Base-by-base conservation (phyloP, 2,329 filamentous ascomycete genomes). In the Colletotrichum tanaceti region DNA sequence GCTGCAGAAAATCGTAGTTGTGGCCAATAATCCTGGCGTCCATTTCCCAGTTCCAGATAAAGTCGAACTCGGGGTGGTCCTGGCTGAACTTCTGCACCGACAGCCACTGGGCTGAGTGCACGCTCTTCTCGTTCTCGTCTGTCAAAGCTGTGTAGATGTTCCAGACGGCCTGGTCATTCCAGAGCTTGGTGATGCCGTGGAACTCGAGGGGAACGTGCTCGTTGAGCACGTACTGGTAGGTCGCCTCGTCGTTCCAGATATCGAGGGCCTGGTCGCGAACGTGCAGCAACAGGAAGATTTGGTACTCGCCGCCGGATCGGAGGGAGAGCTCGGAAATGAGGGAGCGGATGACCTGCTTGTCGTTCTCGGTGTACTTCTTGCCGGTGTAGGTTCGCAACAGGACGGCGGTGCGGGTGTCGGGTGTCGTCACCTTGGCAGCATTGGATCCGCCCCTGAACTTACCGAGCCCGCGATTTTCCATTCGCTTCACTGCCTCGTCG, bases 1-100 rank as follows among this genome's bases (percentile, higher is more conserved):
- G 89, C 72, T 90, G 86, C 50, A 93, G 86, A 72, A 95, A 87
- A 73, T 95, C 90, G 78, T 95, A 94, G 79, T 94, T 90, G 71
- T 96, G 92, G 10, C 93, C 93, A 0, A 90, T 93, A 75, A 91
- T 91, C 55, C 93, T 86, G 39, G 91, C 89, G 75, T 96, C 92
- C 80, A 93, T 92, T 76, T 96, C 93, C 92, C 92, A 94, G 77
- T 95, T 94, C 92, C 93, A 96, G 73, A 93, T 85, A 73, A 87
- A 93, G 73, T 94, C 91, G 72, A 92, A 96, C 73, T 95, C 89
- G 0, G 91, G 91, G 73, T 93, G 90, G 58, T 91, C 90, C 74
- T 91, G 86, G 67, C 88, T 88, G 75, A 94, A 94, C 79, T 90
- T 90, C 75, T 94, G 92, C 2, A 94, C 84, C 6, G 91, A 90